Base-by-base conservation (phyloP, 1,284 basidiomycete genomes). In the Sphagnurus paluster region DNA sequence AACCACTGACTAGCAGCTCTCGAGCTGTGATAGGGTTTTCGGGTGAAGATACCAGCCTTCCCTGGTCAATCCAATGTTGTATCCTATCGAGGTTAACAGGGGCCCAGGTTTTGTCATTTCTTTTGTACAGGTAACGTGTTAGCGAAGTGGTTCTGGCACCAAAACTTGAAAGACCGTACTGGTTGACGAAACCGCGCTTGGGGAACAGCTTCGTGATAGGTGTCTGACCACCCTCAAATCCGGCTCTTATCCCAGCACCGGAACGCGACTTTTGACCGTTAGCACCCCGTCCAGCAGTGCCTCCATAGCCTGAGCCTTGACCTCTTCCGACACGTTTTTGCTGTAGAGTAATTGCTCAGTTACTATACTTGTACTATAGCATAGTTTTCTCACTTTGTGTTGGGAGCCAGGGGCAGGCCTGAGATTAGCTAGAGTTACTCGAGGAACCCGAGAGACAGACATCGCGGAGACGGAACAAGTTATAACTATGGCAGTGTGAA, bases 141-240 rank as follows among this genome's bases (percentile, higher is more conserved):
- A 50, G 21, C 19, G 40, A 33, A 26, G 28, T 42, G 52, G 26
- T 51, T 32, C 38, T 23, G 32, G 4, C 42, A 23, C 4, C 10
- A 28, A 49, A 49, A 33, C 24, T 32, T 3, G 19, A 11, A 5
- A 33, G 10, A 30, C 77, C 90, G 62, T 60, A 95, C 94, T 84
- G 80, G 70, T 98, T 98, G 50, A 85, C 79, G 66, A 98, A 99
- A 36, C 96, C 96, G 38, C 85, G 80, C 74, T 99, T 99, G 7
- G 96, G 96, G 63, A 95, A 91, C 37, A 87, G 74, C 56, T 93
- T 86, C n/a, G 86, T 87, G 47, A 99, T 81, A 5, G 96, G 91
- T 17, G 94, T 98, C 67, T 98, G 96, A 55, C 96, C 96, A 62
- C 96, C 96, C 67, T 97, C 95, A 57, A 98, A 99, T 5, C 87